Evolutionary conservation across 2,329 filamentous ascomycete species (phyloP).

Genomic region (Aspergillus tubingensis): DNA sequence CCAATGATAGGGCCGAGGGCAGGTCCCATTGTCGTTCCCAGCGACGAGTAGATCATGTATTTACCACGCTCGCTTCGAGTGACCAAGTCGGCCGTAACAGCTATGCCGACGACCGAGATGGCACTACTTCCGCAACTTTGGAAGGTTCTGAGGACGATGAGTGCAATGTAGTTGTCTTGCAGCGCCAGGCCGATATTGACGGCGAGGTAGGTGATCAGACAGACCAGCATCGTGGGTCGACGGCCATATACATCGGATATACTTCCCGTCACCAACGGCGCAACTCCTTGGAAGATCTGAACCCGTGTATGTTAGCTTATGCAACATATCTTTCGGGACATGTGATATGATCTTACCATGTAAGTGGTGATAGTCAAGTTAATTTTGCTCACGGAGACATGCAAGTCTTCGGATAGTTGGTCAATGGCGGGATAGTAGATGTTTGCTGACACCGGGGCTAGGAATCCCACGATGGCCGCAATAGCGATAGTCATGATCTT

Average conservation of each 20-base stretch:
- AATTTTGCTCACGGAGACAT: constrained; percentile 25
- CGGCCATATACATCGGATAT: constrained; percentile 63
- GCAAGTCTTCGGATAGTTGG: background rate
- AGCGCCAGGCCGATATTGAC: constrained; percentile 43
- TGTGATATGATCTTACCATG: constrained; percentile 22
- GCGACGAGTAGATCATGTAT: constrained; percentile 68
- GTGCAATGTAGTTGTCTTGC: constrained; percentile 35
- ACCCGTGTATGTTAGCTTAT: background rate
- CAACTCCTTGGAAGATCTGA: constrained; percentile 60
- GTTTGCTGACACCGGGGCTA: background rate
- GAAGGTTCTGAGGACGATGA: constrained; percentile 41
- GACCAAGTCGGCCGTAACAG: constrained; percentile 69
- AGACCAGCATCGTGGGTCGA: constrained; percentile 62
- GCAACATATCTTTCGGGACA: rapidly evolving
- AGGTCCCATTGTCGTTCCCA: constrained; percentile 54
- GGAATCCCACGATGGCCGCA: background rate
- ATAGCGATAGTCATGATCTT: background rate
- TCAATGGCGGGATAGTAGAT: background rate
- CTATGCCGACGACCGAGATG: constrained; percentile 69
- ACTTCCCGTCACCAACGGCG: constrained; percentile 63
- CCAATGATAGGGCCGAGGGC: constrained; percentile 63
- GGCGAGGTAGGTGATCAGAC: constrained; percentile 49
- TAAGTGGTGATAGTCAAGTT: constrained; percentile 55
- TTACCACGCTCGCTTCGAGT: constrained; percentile 69
- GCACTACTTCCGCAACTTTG: constrained; percentile 59